Evolutionary conservation across 1,284 basidiomycete genomes (phyloP).

Genomic region (Ceratobasidium sp.): DNA sequence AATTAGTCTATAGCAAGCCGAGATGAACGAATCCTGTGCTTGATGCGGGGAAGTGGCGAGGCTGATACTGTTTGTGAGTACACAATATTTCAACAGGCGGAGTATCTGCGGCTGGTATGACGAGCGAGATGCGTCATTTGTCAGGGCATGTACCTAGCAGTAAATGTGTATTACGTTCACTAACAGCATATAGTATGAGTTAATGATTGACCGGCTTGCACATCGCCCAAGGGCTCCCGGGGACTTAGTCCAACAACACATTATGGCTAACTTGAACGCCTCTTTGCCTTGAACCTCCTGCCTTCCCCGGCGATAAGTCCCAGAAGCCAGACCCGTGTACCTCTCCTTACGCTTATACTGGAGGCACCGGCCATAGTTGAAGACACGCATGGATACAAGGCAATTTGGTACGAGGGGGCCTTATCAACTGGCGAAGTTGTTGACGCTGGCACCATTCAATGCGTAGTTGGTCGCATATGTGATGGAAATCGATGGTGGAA

Average conservation of each 20-base stretch:
- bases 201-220: background rate
- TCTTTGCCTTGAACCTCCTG: background rate
- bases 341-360: background rate
- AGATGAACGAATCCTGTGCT: no score
- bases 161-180: background rate
- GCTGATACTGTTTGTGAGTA: no score
- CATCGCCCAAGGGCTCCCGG: background rate
- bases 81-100: no score
- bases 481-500: slow-evolving; percentile 9
- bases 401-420: background rate
- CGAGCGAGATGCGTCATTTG: background rate
- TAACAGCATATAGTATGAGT: slow-evolving; percentile 1
- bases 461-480: background rate
- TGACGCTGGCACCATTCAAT: slow-evolving; percentile 19
- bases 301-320: background rate
- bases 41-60: no score
- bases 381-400: slow-evolving; percentile 34
- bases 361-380: slow-evolving; percentile 25
- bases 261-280: background rate
- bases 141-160: background rate
- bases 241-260: background rate
- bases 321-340: background rate
- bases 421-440: slow-evolving; percentile 46
- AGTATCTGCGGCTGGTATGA: no score
- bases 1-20: no score